A percentile compares a stretch with the other conserved stretches of the same genome.
phyloP scores from a whole-genome alignment of 2,329 filamentous ascomycete genomes.

The Diaporthe nobilis region DNA sequence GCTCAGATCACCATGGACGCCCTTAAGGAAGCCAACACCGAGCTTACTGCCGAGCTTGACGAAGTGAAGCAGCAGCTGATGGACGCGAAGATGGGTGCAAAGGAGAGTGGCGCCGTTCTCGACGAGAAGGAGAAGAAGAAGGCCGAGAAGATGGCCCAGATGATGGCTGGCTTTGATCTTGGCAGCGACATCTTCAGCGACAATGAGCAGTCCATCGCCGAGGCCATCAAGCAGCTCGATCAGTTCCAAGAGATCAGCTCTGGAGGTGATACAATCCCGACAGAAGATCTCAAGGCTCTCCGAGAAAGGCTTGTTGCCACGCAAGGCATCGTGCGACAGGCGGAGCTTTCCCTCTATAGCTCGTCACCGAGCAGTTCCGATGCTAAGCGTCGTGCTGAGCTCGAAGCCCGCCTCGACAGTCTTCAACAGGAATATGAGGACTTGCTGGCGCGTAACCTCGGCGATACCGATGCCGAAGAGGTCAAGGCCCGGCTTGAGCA shows the following conservation, averaged over 20 bases:
- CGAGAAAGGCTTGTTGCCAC: conserved; percentile 87
- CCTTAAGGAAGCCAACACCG: conserved; percentile 93
- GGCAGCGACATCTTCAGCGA: conserved; percentile 94
- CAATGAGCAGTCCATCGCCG: conserved; percentile 87
- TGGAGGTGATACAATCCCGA: conserved; percentile 82
- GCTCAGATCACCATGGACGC: conserved; percentile 98
- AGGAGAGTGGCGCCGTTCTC: conserved; percentile 88
- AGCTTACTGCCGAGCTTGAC: conserved; percentile 92
- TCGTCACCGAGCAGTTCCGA: conserved; percentile 74
- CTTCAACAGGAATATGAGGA: conserved; percentile 89
- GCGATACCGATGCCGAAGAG: conserved; percentile 84
- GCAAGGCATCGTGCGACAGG: conserved; percentile 92
- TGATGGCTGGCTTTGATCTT: conserved; percentile 99
- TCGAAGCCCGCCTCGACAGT: conserved; percentile 81
- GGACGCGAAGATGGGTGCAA: conserved; percentile 96
- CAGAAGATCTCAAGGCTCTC: conserved; percentile 84
- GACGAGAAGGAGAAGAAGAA: conserved; percentile 99
- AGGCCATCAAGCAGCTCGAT: conserved; percentile 88
- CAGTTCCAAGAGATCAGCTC: conserved; percentile 82
- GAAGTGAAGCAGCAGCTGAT: conserved; percentile 96
- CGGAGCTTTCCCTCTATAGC: conserved; percentile 87
- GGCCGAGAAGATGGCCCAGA: conserved; percentile 99
- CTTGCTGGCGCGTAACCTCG: conserved; percentile 83
- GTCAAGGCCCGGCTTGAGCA: conserved; percentile 85
- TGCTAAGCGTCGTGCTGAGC: conserved; percentile 78